Evolutionary conservation across 2,329 filamentous ascomycete species (phyloP), one percentile per base, ranked within the genome.

Genomic region (Volutella citrinella): DNA sequence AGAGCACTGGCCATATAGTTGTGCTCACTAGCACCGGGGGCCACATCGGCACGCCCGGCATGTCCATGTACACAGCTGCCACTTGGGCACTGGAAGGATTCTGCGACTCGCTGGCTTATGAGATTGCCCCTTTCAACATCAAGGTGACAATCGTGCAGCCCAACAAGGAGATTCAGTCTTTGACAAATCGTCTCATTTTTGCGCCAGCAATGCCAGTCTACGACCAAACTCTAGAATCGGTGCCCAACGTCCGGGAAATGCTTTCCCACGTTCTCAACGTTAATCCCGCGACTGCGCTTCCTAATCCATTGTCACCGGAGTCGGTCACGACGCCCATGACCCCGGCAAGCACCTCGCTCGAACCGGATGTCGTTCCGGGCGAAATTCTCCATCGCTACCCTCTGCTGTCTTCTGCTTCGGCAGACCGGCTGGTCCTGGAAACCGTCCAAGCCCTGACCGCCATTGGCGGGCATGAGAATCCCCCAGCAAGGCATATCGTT

Each of bases 51-150:
- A 96, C 90, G 0, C 93, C 93, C 0, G 89, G 90, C 4, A 78
- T 97, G 66, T 78, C 87, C 36, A 86, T 94, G 70, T 93, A 95
- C 60, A 93, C 89, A 46, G 88, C 91, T 13, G 86, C 89, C 11
- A 90, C 89, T 22, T 96, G 91, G 89, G 93, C 89, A 3, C 76
- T 96, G 21, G 93, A 97, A 64, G 93, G 91, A 13, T 96, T 93
- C 60, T 96, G 90, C 65, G 91, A 97, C 64, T 88, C 87, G 40
- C 74, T 98, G 16, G 90, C 91, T 2, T 98, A 96, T 63, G 93
- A 98, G 64, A 85, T 98, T 45, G 86, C 91, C 1, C 93, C 93
- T 0, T 97, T 97, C 69, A 96, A 96, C 64, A 81, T 97, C 66
- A 95, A 91, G 62, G 79, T 97, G 61, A 96, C 89, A 24, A 90